These are phyloP conservation scores for Clavispora fructus DNA, from an alignment of 805 yeast genomes.

Conservation along the genomic window DNA sequence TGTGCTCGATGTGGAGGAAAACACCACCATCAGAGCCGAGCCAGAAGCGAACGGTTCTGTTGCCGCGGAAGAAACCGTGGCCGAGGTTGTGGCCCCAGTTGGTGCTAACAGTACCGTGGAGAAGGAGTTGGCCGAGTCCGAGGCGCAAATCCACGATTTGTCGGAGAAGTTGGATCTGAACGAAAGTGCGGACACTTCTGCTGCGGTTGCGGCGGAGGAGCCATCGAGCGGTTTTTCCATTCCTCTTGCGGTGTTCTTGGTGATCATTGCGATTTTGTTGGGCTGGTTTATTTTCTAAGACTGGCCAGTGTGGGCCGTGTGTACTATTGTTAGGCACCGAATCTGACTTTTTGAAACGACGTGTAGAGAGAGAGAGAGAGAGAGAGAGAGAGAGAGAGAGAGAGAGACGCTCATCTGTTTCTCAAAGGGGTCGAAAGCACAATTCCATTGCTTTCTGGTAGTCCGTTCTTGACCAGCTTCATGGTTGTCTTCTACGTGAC, in stretches of 20 bases:
- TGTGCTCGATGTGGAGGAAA: slow-evolving; percentile 10
- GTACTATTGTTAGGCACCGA: background rate
- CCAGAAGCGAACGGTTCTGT: background rate
- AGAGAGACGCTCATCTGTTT: slow-evolving; percentile 11
- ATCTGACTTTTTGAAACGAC: background rate
- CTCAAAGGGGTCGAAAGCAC: slow-evolving; percentile 5
- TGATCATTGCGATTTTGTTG: slow-evolving; percentile 48
- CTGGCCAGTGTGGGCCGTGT: background rate
- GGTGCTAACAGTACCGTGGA: slow-evolving; percentile 17
- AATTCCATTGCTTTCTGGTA: slow-evolving; percentile 2
- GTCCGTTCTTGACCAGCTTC: slow-evolving; percentile 4
- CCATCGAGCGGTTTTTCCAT: slow-evolving; percentile 48
- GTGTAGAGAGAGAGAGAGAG: too few relatives aligned
- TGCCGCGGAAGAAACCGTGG: slow-evolving; percentile 3
- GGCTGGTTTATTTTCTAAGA: slow-evolving; percentile 68
- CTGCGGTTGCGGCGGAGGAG: slow-evolving; percentile 16
- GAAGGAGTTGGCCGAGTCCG: slow-evolving; percentile 35
- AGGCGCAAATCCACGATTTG: slow-evolving; percentile 38
- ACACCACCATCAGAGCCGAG: slow-evolving; percentile 11
- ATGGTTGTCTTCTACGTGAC: slow-evolving; percentile 9
- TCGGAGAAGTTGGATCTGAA: slow-evolving; percentile 42
- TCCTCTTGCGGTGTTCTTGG: slow-evolving; percentile 46
- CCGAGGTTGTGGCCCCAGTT: slow-evolving; percentile 15
- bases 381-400: too few relatives aligned
- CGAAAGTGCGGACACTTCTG: slow-evolving; percentile 18